Conservation (phyloP, 2,329 filamentous ascomycete species). For the Calonectria pauciramosa region DNA sequence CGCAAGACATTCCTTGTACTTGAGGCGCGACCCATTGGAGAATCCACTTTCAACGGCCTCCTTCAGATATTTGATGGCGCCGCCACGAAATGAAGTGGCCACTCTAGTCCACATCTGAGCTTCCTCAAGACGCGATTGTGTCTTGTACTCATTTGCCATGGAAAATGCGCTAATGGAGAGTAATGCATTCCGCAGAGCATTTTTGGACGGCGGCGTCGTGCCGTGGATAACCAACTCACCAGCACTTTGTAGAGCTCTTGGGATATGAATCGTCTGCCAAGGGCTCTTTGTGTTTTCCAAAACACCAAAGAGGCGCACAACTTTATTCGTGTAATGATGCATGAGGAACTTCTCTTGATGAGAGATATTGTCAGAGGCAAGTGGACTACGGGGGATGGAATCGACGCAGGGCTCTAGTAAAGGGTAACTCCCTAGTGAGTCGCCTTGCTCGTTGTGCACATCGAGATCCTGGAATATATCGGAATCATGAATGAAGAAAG, state of each 20-base stretch:
- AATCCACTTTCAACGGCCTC: slow-evolving; percentile 36
- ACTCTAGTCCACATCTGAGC: slow-evolving; percentile 34
- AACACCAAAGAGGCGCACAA: slow-evolving; percentile 43
- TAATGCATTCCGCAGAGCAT: slow-evolving; percentile 38
- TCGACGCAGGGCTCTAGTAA: not conserved
- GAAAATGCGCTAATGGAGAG: slow-evolving; percentile 45
- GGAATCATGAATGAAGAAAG: no score
- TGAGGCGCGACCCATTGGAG: slow-evolving; percentile 26
- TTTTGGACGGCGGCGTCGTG: slow-evolving; percentile 36
- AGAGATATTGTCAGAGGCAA: not conserved
- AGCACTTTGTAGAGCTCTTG: slow-evolving; percentile 39
- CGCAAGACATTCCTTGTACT: slow-evolving; percentile 46
- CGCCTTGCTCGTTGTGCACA: no score
- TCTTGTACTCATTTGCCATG: slow-evolving; percentile 39
- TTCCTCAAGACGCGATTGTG: slow-evolving; percentile 22
- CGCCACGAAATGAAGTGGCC: slow-evolving; percentile 24
- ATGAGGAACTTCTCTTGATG: slow-evolving; percentile 41
- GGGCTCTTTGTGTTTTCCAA: slow-evolving; percentile 44
- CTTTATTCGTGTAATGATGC: slow-evolving; percentile 40
- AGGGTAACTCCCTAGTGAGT: no score
- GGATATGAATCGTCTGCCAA: slow-evolving; percentile 46
- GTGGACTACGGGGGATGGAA: no score
- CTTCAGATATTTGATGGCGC: slow-evolving; percentile 39
- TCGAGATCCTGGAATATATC: no score
- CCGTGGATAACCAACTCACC: slow-evolving; percentile 40